Base-by-base conservation (phyloP, 1,139 yeast species). In the Pichia kudriavzevii region DNA sequence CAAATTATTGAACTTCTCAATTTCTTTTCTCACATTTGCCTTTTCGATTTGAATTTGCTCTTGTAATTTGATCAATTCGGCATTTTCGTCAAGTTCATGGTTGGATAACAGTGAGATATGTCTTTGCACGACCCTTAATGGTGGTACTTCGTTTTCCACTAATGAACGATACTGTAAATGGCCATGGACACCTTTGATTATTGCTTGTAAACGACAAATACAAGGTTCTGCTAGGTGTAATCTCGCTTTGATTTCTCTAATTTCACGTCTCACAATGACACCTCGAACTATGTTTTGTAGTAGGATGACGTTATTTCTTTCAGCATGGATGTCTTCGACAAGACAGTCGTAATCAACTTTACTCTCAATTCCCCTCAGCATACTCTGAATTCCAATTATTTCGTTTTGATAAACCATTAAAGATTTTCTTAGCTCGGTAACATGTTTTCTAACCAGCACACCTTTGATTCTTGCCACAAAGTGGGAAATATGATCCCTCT, bases 81-180 rank as follows among this genome's bases (percentile, higher is more conserved):
- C 22, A 13, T 34, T 31, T 53, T 77, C 80, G 51, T 84, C 95
- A 22, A 63, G 59, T 39, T 81, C 91, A 39, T 75, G 75, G 11
- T 47, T 91, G 40, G 84, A 81, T 32, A 91, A 63, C 30, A 91
- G 60, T 45, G 76, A 75, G 1, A 91, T 83, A 58, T 87, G 93
- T 40, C 75, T 78, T 47, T 78, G 72, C 26, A 93, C 79, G 0
- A 87, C 83, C 17, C 77, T 60, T 31, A 93, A 59, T 0, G 94
- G 81, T 1, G 98, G 97, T 49, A 80, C 79, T 31, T 69, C 70
- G 55, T 72, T 76, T 10, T 72, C 68, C 29, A 83, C 73, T 38
- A 91, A 65, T 4, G 83, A 72, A 43, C 71, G 72, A 58, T 84
- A 91, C 1, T 95, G 94, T 31, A 65, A 69, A 20, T 80, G 80